Percentiles rank a stretch among this genome's conserved stretches.
phyloP scores from a whole-genome alignment of 2,329 filamentous ascomycete genomes.

The Fusarium luffae region DNA sequence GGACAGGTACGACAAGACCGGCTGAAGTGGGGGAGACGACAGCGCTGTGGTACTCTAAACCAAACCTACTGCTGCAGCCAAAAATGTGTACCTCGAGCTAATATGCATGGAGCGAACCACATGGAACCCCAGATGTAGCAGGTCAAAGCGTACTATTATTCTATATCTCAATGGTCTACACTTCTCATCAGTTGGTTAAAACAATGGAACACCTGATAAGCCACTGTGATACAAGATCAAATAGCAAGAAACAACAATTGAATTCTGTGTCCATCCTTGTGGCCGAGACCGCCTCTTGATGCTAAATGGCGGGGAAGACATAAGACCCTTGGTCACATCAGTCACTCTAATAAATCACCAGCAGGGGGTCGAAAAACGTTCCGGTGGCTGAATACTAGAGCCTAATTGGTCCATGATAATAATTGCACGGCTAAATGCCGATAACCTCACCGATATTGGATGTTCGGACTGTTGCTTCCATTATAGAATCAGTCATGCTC shows the following conservation, averaged over 20 bases:
- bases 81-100: constrained; percentile 8
- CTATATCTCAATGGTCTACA: not conserved
- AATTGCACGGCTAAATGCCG: not conserved
- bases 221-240: not conserved
- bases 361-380: not conserved
- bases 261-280: not conserved
- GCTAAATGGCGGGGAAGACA: constrained; percentile 9
- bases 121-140: not conserved
- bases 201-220: not conserved
- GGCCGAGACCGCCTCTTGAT: constrained; percentile 1
- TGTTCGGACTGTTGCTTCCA: not conserved
- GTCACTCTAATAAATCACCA: not conserved
- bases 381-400: constrained; percentile 7
- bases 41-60: constrained; percentile 7
- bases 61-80: not conserved
- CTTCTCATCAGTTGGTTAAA: not conserved
- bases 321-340: constrained; percentile 14
- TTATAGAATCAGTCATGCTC: not conserved
- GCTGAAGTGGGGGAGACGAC: constrained; percentile 23
- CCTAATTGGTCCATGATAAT: constrained; percentile 50
- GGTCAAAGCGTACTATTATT: not conserved
- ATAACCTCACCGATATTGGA: not conserved
- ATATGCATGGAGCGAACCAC: not conserved
- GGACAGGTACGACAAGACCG: constrained; percentile 21
- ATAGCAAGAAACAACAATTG: not conserved